Base-by-base conservation (phyloP, 2,329 filamentous ascomycete genomes). In the Monosporascus sp. region DNA sequence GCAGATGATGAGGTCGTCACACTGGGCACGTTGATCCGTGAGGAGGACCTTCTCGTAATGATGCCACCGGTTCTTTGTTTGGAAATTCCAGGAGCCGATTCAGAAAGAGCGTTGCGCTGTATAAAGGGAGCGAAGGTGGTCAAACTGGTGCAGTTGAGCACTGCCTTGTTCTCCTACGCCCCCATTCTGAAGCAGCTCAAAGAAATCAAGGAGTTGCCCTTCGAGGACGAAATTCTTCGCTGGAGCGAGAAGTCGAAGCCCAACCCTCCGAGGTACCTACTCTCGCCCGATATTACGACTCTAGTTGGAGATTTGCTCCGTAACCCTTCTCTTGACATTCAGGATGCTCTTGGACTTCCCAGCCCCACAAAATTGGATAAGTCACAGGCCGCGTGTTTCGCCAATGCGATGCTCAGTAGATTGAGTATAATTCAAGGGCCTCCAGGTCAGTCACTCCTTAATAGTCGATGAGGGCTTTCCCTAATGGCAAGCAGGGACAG, bases 401-500 rank as follows among this genome's bases (percentile, higher is more conserved):
- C 5, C 4, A 24, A 1, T 3, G 24, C 3, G 31, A 61, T 50
- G 48, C 40, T 50, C 26, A 54, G 53, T 24, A 62, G 72, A 20
- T 68, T 74, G 38, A 64, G 54, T 53, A 60, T 70, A 0, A 87
- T 91, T 2, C 87, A 90, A 71, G 88, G 88, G 0, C 88, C 88
- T 1, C 88, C 88, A 59, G 87, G 83, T 82, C 24, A 24, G 24
- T 24, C 24, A 24, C 24, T 24, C 24, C 24, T 5, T 24, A 24
- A 24, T 6, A 24, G 24, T 24, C 24, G 24, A 24, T 24, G 24
- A 24, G 6, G 24, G 24, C 24, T 24, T 24, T 24, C 24, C 24
- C 22, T 24, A 5, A 73, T 55, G 69, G 38, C 31, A 43, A 26
- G 20, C 46, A 85, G 84, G 86, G 0, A 91, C 87, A 0, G 88